Evolutionary conservation across 768 basidiomycete species (phyloP).

Genomic region (Calvatia gigantea): DNA sequence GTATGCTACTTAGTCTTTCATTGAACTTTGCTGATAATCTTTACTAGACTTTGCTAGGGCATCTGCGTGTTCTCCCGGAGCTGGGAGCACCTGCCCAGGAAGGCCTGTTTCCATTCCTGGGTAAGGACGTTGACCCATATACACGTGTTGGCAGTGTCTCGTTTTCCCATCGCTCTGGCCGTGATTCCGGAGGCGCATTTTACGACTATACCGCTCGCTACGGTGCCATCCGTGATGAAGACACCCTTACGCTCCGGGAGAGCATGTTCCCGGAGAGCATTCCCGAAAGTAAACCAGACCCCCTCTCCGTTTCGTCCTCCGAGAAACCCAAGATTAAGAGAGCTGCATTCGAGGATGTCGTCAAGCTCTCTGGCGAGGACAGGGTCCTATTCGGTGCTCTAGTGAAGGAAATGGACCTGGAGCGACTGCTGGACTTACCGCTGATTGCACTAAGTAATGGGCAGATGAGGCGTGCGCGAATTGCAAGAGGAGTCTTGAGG

Average conservation of each 20-base stretch:
- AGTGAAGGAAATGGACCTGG: slow-evolving; percentile 54
- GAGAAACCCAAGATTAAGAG: slow-evolving; percentile 13
- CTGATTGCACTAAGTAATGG: slow-evolving; percentile 86
- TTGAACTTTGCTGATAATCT: neutral
- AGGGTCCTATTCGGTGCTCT: slow-evolving; percentile 44
- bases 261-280: slow-evolving; percentile 59
- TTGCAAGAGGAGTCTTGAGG: slow-evolving; percentile 70
- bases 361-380: slow-evolving; percentile 6
- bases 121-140: slow-evolving; percentile 41
- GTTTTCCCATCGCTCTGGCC: slow-evolving; percentile 55
- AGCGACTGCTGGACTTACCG: slow-evolving; percentile 73
- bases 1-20: slow-evolving; percentile 32
- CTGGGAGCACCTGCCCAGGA: slow-evolving; percentile 48
- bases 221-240: slow-evolving; percentile 83
- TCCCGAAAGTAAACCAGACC: slow-evolving; percentile 5
- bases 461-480: slow-evolving; percentile 83
- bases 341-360: slow-evolving; percentile 9
- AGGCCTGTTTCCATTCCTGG: slow-evolving; percentile 74
- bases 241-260: slow-evolving; percentile 71
- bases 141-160: slow-evolving; percentile 54
- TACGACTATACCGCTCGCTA: slow-evolving; percentile 93
- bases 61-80: slow-evolving; percentile 61
- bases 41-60: slow-evolving; percentile 61
- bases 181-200: slow-evolving; percentile 65
- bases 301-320: slow-evolving; percentile 22